These are phyloP conservation scores for Skeletonema potamos DNA, from an alignment of 108 stramenopile genomes.

Conservation along the genomic window DNA sequence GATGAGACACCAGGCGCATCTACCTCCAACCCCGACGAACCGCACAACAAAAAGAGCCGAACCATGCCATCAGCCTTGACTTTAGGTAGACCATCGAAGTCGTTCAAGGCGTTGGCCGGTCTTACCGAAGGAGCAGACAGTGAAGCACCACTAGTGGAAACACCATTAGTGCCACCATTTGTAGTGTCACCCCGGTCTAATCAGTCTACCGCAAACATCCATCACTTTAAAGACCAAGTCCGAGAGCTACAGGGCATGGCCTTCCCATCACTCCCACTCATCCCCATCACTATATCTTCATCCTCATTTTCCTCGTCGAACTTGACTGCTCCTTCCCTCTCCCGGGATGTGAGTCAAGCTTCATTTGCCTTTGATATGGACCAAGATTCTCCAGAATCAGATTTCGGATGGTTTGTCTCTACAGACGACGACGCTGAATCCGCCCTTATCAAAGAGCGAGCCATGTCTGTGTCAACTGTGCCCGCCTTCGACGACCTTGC, in stretches of 20 bases:
- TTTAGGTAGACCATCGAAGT: slow-evolving; percentile 19
- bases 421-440: slow-evolving; percentile 29
- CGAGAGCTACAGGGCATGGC: slow-evolving; percentile 37
- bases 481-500: slow-evolving; percentile 11
- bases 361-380: background rate
- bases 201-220: slow-evolving; percentile 23
- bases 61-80: slow-evolving; percentile 11
- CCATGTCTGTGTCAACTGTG: background rate
- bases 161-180: slow-evolving; percentile 11
- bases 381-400: slow-evolving; percentile 4
- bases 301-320: slow-evolving; percentile 30
- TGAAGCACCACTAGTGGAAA: background rate
- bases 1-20: slow-evolving; percentile 4
- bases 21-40: slow-evolving; percentile 5
- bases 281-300: slow-evolving; percentile 22
- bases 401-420: slow-evolving; percentile 41
- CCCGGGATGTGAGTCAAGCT: slow-evolving; percentile 7
- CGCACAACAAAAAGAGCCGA: slow-evolving; percentile 25
- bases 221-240: slow-evolving; percentile 35
- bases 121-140: slow-evolving; percentile 11
- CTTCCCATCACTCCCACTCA: slow-evolving; percentile 33
- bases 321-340: background rate
- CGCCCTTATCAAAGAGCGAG: background rate
- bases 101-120: slow-evolving; percentile 9
- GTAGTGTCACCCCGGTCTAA: slow-evolving; percentile 35